phyloP scores from a whole-genome alignment of 768 basidiomycete species.

The Lactarius evosmus region DNA sequence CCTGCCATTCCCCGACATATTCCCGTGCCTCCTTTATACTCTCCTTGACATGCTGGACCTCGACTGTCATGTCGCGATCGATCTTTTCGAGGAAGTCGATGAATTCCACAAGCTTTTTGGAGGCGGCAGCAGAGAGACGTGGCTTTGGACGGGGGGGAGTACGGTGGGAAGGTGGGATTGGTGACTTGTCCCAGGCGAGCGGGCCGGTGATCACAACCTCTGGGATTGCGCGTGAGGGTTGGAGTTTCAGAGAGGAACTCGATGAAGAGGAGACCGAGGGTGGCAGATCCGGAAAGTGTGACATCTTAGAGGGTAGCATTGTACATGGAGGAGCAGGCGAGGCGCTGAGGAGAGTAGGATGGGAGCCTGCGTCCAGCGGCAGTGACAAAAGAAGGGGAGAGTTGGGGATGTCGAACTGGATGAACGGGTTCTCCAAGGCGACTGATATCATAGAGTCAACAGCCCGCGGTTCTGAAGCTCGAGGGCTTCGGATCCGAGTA shows the following conservation, averaged over 20 bases:
- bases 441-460: slow-evolving; percentile 9
- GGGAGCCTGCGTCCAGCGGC: slow-evolving; percentile 10
- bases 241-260: slow-evolving; percentile 7
- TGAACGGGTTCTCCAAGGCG: slow-evolving; percentile 12
- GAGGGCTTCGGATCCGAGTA: slow-evolving; percentile 10
- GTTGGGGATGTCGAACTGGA: slow-evolving; percentile 22
- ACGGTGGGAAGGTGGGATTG: neutral
- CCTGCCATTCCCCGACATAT: slow-evolving; percentile 22
- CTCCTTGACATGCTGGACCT: slow-evolving; percentile 25
- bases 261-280: slow-evolving; percentile 11
- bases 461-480: slow-evolving; percentile 4
- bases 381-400: slow-evolving; percentile 25
- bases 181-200: neutral
- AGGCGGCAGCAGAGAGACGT: slow-evolving; percentile 10
- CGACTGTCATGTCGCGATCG: slow-evolving; percentile 24
- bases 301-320: neutral
- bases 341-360: neutral
- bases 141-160: neutral
- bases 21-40: slow-evolving; percentile 24
- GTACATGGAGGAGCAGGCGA: neutral
- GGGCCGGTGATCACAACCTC: slow-evolving; percentile 24
- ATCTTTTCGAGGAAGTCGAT: slow-evolving; percentile 25
- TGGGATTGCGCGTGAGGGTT: slow-evolving; percentile 20
- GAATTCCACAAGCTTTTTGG: slow-evolving; percentile 22
- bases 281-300: neutral